Percentiles rank a stretch among this genome's conserved stretches.
phyloP scores from a whole-genome alignment of 2,329 filamentous ascomycete genomes.

The Pseudodiploospora longispora region DNA sequence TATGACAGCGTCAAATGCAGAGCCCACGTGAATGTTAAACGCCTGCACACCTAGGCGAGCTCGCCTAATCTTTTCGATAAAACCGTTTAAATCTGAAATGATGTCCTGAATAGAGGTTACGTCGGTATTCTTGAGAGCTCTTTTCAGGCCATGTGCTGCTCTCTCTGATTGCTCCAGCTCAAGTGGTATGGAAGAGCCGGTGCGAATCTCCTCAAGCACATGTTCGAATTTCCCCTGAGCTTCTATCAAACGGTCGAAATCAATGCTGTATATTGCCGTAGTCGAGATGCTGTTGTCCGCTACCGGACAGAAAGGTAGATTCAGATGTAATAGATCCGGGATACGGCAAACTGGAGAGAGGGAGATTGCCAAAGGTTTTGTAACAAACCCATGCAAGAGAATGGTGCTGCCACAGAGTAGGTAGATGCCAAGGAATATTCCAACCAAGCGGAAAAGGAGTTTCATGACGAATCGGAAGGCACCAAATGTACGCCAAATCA shows the following conservation, averaged over 20 bases:
- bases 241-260: conserved; percentile 68
- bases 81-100: conserved; percentile 66
- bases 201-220: conserved; percentile 59
- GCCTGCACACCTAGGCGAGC: conserved; percentile 60
- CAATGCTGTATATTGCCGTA: conserved; percentile 31
- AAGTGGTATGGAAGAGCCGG: conserved; percentile 59
- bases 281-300: conserved; percentile 17
- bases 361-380: conserved; percentile 51
- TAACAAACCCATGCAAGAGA: conserved; percentile 27
- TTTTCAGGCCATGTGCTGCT: conserved; percentile 65
- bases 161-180: conserved; percentile 74
- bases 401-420: conserved; percentile 51
- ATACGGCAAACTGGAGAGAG: conserved; percentile 63
- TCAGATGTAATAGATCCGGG: conserved; percentile 54
- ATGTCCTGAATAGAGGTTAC: conserved; percentile 63
- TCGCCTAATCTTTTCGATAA: conserved; percentile 59
- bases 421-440: conserved; percentile 53
- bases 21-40: conserved; percentile 70
- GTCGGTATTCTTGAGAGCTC: conserved; percentile 61
- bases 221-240: conserved; percentile 71
- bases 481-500: conserved; percentile 30
- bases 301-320: conserved; percentile 55
- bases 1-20: conserved; percentile 66
- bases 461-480: conserved; percentile 52
- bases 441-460: conserved; percentile 57